phyloP scores from a whole-genome alignment of 768 basidiomycete genomes.

The Agaricus blazei region DNA sequence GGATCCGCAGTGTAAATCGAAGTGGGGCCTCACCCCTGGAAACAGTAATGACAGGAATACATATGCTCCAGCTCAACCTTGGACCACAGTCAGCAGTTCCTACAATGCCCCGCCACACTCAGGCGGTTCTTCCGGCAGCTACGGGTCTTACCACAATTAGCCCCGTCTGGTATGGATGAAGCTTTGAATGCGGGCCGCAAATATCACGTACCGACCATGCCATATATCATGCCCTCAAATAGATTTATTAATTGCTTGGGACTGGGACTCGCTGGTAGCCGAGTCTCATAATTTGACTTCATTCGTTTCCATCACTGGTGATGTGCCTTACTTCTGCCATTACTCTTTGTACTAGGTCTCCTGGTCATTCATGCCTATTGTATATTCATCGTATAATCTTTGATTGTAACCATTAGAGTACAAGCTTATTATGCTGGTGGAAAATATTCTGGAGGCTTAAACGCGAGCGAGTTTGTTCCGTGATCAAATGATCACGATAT shows the following conservation, averaged over 20 bases:
- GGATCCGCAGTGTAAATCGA: constrained; percentile 47
- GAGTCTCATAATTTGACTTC: constrained; percentile 29
- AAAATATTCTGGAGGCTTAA: too few relatives aligned
- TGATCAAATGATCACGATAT: too few relatives aligned
- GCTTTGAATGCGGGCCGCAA: constrained; percentile 10
- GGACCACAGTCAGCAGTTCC: not conserved
- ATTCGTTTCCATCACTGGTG: constrained; percentile 29
- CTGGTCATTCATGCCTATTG: constrained; percentile 5
- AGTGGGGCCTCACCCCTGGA: constrained; percentile 45
- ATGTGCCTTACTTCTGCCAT: constrained; percentile 32
- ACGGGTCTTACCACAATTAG: constrained; percentile 5
- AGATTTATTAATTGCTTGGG: constrained; percentile 23
- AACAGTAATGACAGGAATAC: constrained; percentile 48
- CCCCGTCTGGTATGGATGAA: too few relatives aligned
- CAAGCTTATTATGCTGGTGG: not conserved
- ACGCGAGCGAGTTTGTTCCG: too few relatives aligned
- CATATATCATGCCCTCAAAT: constrained; percentile 28
- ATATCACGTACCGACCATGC: constrained; percentile 18
- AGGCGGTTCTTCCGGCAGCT: constrained; percentile 12
- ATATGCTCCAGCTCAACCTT: constrained; percentile 22
- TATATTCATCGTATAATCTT: constrained; percentile 2
- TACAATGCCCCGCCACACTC: not conserved
- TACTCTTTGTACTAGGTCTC: constrained; percentile 22
- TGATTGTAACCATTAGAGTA: constrained; percentile 2
- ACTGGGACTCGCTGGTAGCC: constrained; percentile 16